These are phyloP conservation scores for Candida vartiovaarae DNA, from an alignment of 805 yeast genomes.

Conservation along the genomic window DNA sequence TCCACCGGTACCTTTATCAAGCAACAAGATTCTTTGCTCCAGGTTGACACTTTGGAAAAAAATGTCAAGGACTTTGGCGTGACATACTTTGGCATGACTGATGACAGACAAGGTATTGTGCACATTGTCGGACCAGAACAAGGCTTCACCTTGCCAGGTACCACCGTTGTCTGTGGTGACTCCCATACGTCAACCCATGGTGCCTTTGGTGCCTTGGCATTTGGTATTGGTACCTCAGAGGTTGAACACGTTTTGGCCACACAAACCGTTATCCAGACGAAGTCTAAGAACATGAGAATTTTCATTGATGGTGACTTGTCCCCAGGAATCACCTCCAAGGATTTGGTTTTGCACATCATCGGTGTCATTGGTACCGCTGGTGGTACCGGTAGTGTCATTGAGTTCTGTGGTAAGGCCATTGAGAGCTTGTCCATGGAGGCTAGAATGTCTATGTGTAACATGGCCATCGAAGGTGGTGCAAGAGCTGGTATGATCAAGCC, in stretches of 20 bases:
- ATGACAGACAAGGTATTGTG: conserved; percentile 94
- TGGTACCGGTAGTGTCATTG: conserved; percentile 96
- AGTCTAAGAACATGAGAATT: conserved; percentile 94
- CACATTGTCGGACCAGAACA: conserved; percentile 99
- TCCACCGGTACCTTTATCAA: conserved; percentile 73
- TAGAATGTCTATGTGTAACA: conserved; percentile 98
- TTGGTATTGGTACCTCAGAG: conserved; percentile 98
- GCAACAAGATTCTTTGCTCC: conserved; percentile 87
- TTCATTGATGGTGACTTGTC: conserved; percentile 74
- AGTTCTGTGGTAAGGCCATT: conserved; percentile 94
- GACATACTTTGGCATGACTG: conserved; percentile 91
- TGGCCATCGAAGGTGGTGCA: conserved; percentile 99
- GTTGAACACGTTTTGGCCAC: conserved; percentile 99
- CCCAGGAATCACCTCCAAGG: conserved; percentile 94
- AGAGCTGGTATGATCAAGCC: conserved; percentile 99
- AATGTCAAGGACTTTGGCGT: conserved; percentile 87
- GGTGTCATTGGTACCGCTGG: conserved; percentile 99
- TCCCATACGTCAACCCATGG: conserved; percentile 99
- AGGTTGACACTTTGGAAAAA: conserved; percentile 86
- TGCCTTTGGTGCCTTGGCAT: conserved; percentile 95
- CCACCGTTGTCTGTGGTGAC: conserved; percentile 99
- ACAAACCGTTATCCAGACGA: conserved; percentile 90
- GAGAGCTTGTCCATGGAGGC: conserved; percentile 91
- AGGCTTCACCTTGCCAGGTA: conserved; percentile 97
- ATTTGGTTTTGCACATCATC: conserved; percentile 86